These are phyloP conservation scores for Paradendryphiella salina DNA, from an alignment of 2,329 filamentous ascomycete genomes.

Conservation along the genomic window DNA sequence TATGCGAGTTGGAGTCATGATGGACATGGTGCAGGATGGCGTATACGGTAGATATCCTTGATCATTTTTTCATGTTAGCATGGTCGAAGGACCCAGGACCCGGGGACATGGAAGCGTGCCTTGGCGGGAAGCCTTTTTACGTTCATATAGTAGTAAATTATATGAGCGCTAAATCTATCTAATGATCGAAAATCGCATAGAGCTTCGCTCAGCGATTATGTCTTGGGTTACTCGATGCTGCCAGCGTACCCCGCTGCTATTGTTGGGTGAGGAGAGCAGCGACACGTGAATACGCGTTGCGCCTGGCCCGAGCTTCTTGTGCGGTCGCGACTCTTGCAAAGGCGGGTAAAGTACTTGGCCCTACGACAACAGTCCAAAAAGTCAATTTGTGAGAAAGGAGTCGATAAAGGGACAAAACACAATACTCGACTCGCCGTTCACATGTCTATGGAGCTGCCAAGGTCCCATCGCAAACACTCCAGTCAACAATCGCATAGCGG, in stretches of 20 bases:
- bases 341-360: background rate
- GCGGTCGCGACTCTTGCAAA: constrained; percentile 12
- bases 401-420: background rate
- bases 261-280: background rate
- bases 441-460: constrained; percentile 2
- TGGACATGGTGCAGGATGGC: constrained; percentile 15
- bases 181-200: background rate
- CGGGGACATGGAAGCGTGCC: background rate
- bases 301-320: constrained; percentile 12
- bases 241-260: background rate
- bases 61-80: constrained; percentile 9
- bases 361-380: background rate
- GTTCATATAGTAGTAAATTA: constrained; percentile 11
- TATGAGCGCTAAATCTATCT: background rate
- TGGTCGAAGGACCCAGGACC: constrained; percentile 1
- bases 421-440: background rate
- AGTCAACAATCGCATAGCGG: constrained; percentile 21
- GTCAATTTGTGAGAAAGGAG: background rate
- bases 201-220: background rate
- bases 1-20: constrained; percentile 8
- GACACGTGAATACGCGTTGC: constrained; percentile 23
- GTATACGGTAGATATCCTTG: constrained; percentile 22
- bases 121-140: constrained; percentile 3
- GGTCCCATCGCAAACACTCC: background rate
- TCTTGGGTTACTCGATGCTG: background rate